A percentile compares a stretch with the other conserved stretches of the same genome.
phyloP scores from a whole-genome alignment of 2,329 filamentous ascomycete genomes.

The Trichophaea hybrida region DNA sequence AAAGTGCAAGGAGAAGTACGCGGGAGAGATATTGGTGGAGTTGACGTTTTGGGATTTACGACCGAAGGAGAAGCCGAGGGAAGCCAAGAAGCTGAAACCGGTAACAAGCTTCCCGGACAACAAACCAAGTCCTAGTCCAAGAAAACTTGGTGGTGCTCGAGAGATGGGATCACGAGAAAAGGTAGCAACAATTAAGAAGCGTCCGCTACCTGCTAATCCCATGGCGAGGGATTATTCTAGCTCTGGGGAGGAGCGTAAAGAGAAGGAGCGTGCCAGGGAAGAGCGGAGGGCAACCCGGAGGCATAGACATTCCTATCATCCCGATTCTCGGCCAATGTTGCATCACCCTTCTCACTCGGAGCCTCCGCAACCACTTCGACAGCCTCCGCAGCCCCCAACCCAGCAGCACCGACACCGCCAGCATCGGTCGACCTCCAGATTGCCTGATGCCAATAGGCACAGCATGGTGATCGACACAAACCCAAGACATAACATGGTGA shows the following conservation, averaged over 20 bases:
- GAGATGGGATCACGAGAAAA: slow-evolving; percentile 21
- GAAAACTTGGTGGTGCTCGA: slow-evolving; percentile 19
- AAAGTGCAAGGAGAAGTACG: slow-evolving; percentile 83
- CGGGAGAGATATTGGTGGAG: slow-evolving; percentile 85
- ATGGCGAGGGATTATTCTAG: slow-evolving; percentile 10
- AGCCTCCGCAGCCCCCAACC: slow-evolving; percentile 5
- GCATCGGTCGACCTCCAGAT: not conserved
- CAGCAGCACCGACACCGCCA: slow-evolving; percentile 8
- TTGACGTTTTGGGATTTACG: slow-evolving; percentile 90
- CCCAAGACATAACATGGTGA: slow-evolving; percentile 1
- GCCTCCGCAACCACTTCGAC: slow-evolving; percentile 4
- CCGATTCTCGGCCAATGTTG: not conserved
- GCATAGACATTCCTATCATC: slow-evolving; percentile 21
- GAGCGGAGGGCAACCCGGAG: slow-evolving; percentile 23
- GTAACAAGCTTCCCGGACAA: slow-evolving; percentile 8
- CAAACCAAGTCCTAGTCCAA: slow-evolving; percentile 7
- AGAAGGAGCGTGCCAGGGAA: not conserved
- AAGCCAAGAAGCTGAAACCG: not conserved
- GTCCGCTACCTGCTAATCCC: slow-evolving; percentile 16
- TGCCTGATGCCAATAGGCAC: not conserved
- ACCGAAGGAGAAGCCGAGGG: slow-evolving; percentile 54
- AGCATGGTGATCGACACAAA: slow-evolving; percentile 1
- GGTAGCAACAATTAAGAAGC: slow-evolving; percentile 14
- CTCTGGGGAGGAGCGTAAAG: slow-evolving; percentile 1
- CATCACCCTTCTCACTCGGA: not conserved